Percentiles rank a stretch among this genome's conserved stretches.
Evolutionary conservation across 2,329 filamentous ascomycete species (phyloP).

Genomic region (Aspergillus ochraceoroseus): DNA sequence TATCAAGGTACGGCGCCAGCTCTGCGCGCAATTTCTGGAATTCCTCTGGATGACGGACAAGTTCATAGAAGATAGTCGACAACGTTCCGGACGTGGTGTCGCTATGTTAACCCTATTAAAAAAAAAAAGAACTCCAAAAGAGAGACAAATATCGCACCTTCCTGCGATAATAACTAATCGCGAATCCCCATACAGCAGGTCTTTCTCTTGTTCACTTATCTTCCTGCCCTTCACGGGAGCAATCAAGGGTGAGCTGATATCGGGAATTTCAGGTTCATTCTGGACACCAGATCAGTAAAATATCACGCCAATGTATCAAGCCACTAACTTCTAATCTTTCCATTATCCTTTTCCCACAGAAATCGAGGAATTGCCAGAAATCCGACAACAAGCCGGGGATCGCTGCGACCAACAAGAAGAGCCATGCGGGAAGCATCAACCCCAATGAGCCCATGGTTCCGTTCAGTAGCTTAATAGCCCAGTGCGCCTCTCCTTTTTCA

Average conservation of each 20-base stretch:
- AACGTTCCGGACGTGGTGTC: slow-evolving; percentile 44
- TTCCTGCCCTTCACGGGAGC: slow-evolving; percentile 19
- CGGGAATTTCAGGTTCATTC: slow-evolving; percentile 18
- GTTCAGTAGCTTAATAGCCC: slow-evolving; percentile 36
- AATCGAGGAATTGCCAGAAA: slow-evolving; percentile 10
- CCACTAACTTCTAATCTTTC: slow-evolving; percentile 8
- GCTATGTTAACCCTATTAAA: slow-evolving; percentile 15
- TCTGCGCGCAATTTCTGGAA: slow-evolving; percentile 33
- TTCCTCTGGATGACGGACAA: slow-evolving; percentile 29
- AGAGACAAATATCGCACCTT: slow-evolving; percentile 8
- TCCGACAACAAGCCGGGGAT: slow-evolving; percentile 1
- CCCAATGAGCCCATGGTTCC: slow-evolving; percentile 27
- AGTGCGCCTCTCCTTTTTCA: slow-evolving; percentile 26
- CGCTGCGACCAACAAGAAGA: neutral
- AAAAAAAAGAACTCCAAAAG: neutral
- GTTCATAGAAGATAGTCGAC: slow-evolving; percentile 41
- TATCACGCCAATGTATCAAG: neutral
- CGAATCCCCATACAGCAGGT: slow-evolving; percentile 27
- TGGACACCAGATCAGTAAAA: neutral
- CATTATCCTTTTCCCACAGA: slow-evolving; percentile 7
- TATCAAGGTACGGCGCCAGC: slow-evolving; percentile 21
- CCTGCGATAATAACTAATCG: slow-evolving; percentile 31
- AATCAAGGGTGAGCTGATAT: slow-evolving; percentile 27
- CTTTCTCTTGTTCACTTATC: slow-evolving; percentile 19
- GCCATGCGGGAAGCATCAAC: slow-evolving; percentile 14